phyloP scores from a whole-genome alignment of 2,329 filamentous ascomycete species.

The Geosmithia putterillii region DNA sequence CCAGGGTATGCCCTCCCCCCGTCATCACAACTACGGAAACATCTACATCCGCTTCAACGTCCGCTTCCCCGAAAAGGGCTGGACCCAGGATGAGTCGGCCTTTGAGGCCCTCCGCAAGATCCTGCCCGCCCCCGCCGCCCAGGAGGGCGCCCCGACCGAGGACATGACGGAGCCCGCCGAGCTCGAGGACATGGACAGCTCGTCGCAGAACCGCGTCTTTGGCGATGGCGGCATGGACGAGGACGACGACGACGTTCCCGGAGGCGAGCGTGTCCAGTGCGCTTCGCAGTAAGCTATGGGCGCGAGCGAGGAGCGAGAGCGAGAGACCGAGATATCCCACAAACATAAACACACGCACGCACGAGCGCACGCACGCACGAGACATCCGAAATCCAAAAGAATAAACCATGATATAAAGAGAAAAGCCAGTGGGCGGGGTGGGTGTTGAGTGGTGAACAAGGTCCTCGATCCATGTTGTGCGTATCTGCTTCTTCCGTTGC shows the following conservation, averaged over 20 bases:
- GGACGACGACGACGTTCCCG: conserved; percentile 62
- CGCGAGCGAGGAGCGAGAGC: too few relatives aligned
- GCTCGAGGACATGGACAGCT: conserved; percentile 72
- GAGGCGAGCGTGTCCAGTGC: conserved; percentile 73
- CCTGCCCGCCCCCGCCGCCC: conserved; percentile 57
- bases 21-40: conserved; percentile 93
- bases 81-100: conserved; percentile 52
- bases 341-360: too few relatives aligned
- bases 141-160: conserved; percentile 61
- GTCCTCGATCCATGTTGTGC: too few relatives aligned
- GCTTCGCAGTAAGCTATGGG: conserved; percentile 85
- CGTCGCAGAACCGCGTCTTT: conserved; percentile 52
- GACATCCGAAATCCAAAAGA: too few relatives aligned
- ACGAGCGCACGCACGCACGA: too few relatives aligned
- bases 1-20: conserved; percentile 93
- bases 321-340: too few relatives aligned
- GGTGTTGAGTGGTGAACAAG: too few relatives aligned
- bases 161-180: conserved; percentile 86
- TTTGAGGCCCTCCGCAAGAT: conserved; percentile 73
- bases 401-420: too few relatives aligned
- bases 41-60: conserved; percentile 96
- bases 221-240: conserved; percentile 54
- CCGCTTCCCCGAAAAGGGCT: conserved; percentile 82
- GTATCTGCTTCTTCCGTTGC: too few relatives aligned
- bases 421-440: too few relatives aligned